phyloP scores from a whole-genome alignment of 768 basidiomycete genomes.

The Mycena kentingensis region DNA sequence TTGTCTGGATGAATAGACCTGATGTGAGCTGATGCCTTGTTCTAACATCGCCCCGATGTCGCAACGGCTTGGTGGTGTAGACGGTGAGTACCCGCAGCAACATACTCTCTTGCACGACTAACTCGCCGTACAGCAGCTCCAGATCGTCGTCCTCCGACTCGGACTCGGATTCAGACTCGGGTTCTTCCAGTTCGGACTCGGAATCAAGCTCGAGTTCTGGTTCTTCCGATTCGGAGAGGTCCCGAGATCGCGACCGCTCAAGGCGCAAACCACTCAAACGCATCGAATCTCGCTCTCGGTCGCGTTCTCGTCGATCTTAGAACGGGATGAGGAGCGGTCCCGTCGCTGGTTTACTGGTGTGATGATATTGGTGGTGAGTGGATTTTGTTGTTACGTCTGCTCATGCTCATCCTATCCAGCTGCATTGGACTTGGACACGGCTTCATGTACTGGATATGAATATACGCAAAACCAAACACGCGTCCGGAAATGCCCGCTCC shows the following conservation, averaged over 20 bases:
- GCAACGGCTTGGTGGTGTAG: too few species aligned
- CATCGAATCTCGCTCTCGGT: slow-evolving; percentile 27
- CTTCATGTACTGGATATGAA: too few species aligned
- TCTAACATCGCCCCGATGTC: too few species aligned
- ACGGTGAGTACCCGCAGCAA: too few species aligned
- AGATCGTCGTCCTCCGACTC: slow-evolving; percentile 44
- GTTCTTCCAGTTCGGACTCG: slow-evolving; percentile 30
- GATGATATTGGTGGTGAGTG: too few species aligned
- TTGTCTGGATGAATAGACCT: too few species aligned
- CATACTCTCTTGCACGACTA: neutral
- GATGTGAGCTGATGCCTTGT: too few species aligned
- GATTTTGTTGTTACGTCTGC: too few species aligned
- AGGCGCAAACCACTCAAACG: slow-evolving; percentile 38
- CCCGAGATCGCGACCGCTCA: slow-evolving; percentile 43
- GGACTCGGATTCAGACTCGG: slow-evolving; percentile 38
- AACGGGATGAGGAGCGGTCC: neutral
- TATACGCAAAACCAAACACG: too few species aligned
- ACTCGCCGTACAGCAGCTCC: neutral
- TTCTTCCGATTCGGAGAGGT: slow-evolving; percentile 41
- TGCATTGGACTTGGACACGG: too few species aligned
- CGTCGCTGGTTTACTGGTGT: too few species aligned
- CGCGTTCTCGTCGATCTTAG: slow-evolving; percentile 7
- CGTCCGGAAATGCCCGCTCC: neutral
- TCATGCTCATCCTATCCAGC: too few species aligned
- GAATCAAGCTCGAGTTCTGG: slow-evolving; percentile 36